Conservation (phyloP, 306 rosid genomes). For the peach (Prunus persica) region Prunus_persica_NCBIv2 NC_034009.1:26616001-26616500, state of each 20-base stretch:
- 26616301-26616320: too few relatives aligned
- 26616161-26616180: too few relatives aligned
- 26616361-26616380: not conserved
- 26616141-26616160: too few relatives aligned
- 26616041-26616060: not conserved
- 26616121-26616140: not conserved
- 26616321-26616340: too few relatives aligned
- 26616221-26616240: too few relatives aligned
- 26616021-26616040: conserved; percentile 38
- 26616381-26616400: not conserved
- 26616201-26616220: too few relatives aligned
- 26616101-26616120: not conserved
- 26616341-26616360: not conserved
- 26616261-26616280: too few relatives aligned
- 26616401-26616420: too few relatives aligned
- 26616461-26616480: not conserved
- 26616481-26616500: not conserved
- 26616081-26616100: not conserved
- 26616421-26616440: not conserved
- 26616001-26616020: conserved; percentile 75
- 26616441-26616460: not conserved
- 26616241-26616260: too few relatives aligned
- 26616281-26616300: too few relatives aligned
- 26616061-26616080: not conserved
- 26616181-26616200: too few relatives aligned